phyloP scores from a whole-genome alignment of 306 rosid species.

The Luffa acutangula region DNA sequence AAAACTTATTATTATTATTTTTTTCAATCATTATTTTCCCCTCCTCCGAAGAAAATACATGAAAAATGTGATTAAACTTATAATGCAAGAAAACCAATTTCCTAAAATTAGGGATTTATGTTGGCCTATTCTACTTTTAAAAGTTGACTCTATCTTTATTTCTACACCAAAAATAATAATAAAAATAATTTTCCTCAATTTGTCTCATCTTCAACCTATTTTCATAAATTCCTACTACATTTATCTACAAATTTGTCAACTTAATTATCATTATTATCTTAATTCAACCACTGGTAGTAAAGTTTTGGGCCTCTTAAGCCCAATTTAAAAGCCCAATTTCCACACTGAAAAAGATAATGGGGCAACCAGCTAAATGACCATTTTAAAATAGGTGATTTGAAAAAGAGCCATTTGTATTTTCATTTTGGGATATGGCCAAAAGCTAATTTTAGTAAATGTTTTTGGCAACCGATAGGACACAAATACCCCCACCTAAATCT shows the following conservation, averaged over 20 bases:
- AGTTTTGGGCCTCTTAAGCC: background rate
- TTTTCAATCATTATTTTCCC: background rate
- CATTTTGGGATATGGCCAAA: no score
- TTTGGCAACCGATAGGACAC: no score
- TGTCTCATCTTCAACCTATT: background rate
- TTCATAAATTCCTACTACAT: background rate
- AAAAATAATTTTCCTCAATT: background rate
- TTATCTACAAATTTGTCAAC: background rate
- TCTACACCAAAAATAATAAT: background rate
- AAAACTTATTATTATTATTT: background rate
- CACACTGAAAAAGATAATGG: background rate
- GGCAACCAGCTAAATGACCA: no score
- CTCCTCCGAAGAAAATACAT: background rate
- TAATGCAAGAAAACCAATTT: background rate
- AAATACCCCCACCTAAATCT: no score
- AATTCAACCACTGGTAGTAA: background rate
- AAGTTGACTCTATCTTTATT: background rate
- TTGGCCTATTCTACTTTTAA: background rate
- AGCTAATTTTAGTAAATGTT: no score
- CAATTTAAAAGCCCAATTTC: background rate
- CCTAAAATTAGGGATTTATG: background rate
- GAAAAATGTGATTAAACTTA: background rate
- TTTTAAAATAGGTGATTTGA: no score
- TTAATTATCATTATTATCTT: background rate
- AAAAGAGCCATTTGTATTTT: no score